Conservation (phyloP, 179 eudicot species). For the Vitellaria paradoxa region DNA sequence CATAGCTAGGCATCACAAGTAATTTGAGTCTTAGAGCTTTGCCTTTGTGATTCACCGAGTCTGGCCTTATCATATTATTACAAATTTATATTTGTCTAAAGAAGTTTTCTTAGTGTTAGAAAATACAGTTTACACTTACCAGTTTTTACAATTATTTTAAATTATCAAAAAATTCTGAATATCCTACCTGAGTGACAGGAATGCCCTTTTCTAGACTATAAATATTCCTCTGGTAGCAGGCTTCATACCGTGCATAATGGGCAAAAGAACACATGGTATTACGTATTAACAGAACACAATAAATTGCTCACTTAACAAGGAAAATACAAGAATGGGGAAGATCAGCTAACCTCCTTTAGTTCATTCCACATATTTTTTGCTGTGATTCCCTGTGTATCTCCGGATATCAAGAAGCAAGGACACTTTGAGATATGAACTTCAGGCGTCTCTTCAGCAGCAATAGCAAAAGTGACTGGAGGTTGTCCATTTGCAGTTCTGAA, state of each 20-base stretch:
- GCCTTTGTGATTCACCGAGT: too few relatives aligned
- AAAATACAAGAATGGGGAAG: background rate
- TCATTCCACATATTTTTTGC: constrained; percentile 83
- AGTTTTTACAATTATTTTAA: too few relatives aligned
- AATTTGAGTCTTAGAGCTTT: too few relatives aligned
- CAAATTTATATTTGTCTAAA: too few relatives aligned
- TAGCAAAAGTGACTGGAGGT: constrained; percentile 68
- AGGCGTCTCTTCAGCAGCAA: constrained; percentile 67
- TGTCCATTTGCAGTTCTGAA: constrained; percentile 63
- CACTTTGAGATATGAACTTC: constrained; percentile 65
- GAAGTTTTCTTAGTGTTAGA: too few relatives aligned
- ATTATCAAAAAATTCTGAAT: too few relatives aligned
- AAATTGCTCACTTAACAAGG: background rate
- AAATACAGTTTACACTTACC: too few relatives aligned
- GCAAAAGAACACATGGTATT: background rate
- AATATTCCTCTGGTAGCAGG: background rate
- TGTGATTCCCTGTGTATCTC: constrained; percentile 61
- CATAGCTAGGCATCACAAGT: too few relatives aligned
- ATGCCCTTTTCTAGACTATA: too few relatives aligned
- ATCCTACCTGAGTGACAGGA: too few relatives aligned
- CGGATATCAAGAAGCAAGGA: constrained; percentile 76
- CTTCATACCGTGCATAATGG: background rate
- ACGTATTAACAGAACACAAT: background rate
- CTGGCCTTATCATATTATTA: too few relatives aligned
- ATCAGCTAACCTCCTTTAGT: constrained; percentile 57